These are phyloP conservation scores for Babesia bigemina DNA, from an alignment of 169 alveolate species.

Conservation along the genomic window DNA sequence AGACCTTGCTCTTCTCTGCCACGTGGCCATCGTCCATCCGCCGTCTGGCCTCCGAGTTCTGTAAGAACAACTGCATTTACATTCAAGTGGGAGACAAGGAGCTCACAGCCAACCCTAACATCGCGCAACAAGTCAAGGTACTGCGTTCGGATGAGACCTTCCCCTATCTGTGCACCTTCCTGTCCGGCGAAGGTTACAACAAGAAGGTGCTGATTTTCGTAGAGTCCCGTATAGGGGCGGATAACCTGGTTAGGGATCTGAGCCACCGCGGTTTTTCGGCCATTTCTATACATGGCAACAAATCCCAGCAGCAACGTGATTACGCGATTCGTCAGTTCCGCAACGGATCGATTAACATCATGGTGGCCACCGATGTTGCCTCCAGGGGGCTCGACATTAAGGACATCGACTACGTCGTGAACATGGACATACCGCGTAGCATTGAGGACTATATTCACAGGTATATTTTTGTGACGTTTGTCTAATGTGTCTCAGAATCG, in stretches of 20 bases:
- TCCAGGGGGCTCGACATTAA: constrained; percentile 95
- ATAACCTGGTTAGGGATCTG: constrained; percentile 82
- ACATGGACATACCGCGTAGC: constrained; percentile 91
- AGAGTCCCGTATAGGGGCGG: constrained; percentile 83
- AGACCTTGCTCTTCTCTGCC: constrained; percentile 91
- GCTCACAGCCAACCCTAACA: constrained; percentile 83
- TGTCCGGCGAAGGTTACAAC: constrained; percentile 70
- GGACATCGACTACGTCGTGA: constrained; percentile 88
- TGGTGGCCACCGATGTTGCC: constrained; percentile 95
- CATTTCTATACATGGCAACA: constrained; percentile 90
- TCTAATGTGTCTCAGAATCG: constrained; percentile 85
- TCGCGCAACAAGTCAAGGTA: constrained; percentile 77
- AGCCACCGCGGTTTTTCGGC: constrained; percentile 84
- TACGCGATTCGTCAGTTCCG: constrained; percentile 83
- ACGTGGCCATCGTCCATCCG: constrained; percentile 92
- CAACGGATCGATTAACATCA: constrained; percentile 85
- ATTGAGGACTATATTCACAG: constrained; percentile 88
- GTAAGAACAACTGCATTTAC: constrained; percentile 85
- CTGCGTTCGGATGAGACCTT: constrained; percentile 76
- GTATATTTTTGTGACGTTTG: background rate
- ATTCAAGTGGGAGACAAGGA: constrained; percentile 89
- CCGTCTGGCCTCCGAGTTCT: constrained; percentile 86
- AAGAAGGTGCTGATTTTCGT: constrained; percentile 81
- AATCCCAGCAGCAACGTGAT: constrained; percentile 82
- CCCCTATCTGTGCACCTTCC: constrained; percentile 63